Evolutionary conservation across 2,329 filamentous ascomycete species (phyloP), one percentile per base, ranked within the genome.

Genomic region (Colletotrichum camelliae): DNA sequence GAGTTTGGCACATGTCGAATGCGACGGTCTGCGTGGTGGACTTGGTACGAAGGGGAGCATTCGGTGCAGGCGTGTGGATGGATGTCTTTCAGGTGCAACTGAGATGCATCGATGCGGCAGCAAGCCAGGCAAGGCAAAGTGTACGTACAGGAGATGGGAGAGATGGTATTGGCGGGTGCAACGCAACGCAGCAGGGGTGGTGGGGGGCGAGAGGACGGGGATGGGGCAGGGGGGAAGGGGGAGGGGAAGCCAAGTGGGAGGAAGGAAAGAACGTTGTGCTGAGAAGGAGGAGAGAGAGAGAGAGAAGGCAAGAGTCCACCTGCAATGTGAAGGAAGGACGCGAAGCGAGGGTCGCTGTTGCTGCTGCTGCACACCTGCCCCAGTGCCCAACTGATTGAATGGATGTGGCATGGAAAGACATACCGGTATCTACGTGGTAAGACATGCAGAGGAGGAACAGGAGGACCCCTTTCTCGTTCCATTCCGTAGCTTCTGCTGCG

Each of bases 1-100:
- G 43, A 65, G 43, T 65, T 75, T 67, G 69, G 73, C 35, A 15
- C 33, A 64, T 39, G 31, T 52, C 15, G 55, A 69, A 66, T 69
- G 65, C 65, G 24, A 69, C 70, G 37, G 65, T 66, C 39, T 58
- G 60, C 68, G 48, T 43, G 67, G 60, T 33, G 33, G 31, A 62
- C 31, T 69, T 37, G 43, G 70, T 58, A 48, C 43, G 37, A 12
- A 64, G 61, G 24, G 61, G 61, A 21, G 65, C 29, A 65, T 24
- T 8, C 24, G 21, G 18, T 31, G 43, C 18, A n/a, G 15, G n/a
- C 48, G 29, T 60, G 72, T 67, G 69, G 61, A 67, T n/a, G 70
- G 60, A 60, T 75, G 73, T 75, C 55, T 67, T 43, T 68, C 33
- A 52, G 31, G 37, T 67, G 61, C 61, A 52, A 52, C n/a, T 52